These are phyloP conservation scores for Hippophae gyantsensis DNA, from an alignment of 306 rosid species.

Conservation along the genomic window DNA sequence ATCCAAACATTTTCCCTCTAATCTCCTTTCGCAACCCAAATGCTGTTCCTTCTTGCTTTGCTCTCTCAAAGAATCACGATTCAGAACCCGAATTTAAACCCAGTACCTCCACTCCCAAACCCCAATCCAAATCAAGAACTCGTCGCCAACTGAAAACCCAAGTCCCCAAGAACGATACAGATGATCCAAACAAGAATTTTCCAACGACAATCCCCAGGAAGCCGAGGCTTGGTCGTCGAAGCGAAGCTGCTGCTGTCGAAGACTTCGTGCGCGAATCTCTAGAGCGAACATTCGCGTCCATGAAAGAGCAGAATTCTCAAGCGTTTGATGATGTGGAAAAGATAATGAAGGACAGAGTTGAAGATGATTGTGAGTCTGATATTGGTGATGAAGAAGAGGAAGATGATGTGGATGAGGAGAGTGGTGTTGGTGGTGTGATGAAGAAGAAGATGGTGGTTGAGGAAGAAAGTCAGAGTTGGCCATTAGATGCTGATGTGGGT, in stretches of 20 bases:
- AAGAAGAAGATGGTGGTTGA: slow-evolving; percentile 54
- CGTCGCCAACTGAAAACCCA: slow-evolving; percentile 10
- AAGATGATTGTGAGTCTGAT: slow-evolving; percentile 13
- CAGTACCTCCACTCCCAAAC: slow-evolving; percentile 14
- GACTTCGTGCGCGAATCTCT: slow-evolving; percentile 55
- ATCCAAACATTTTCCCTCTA: slow-evolving; percentile 9
- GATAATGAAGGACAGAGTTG: slow-evolving; percentile 40
- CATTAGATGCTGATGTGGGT: slow-evolving; percentile 86
- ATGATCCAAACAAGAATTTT: slow-evolving; percentile 15
- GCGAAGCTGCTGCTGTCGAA: slow-evolving; percentile 69
- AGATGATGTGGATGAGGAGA: slow-evolving; percentile 16
- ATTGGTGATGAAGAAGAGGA: slow-evolving; percentile 18
- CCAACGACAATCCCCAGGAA: slow-evolving; percentile 53
- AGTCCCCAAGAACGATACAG: slow-evolving; percentile 12
- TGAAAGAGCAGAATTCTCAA: slow-evolving; percentile 41
- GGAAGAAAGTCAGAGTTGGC: slow-evolving; percentile 78
- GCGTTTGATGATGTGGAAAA: slow-evolving; percentile 35
- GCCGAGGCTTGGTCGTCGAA: slow-evolving; percentile 71
- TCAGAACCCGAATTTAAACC: slow-evolving; percentile 33
- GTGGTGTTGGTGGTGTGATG: slow-evolving; percentile 15
- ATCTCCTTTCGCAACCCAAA: slow-evolving; percentile 17
- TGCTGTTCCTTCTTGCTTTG: slow-evolving; percentile 34
- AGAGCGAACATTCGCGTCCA: slow-evolving; percentile 49
- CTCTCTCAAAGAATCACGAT: slow-evolving; percentile 28
- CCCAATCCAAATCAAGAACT: slow-evolving; percentile 19